Evolutionary conservation across 2,329 filamentous ascomycete genomes (phyloP).

Genomic region (Hypoxylon sp.): DNA sequence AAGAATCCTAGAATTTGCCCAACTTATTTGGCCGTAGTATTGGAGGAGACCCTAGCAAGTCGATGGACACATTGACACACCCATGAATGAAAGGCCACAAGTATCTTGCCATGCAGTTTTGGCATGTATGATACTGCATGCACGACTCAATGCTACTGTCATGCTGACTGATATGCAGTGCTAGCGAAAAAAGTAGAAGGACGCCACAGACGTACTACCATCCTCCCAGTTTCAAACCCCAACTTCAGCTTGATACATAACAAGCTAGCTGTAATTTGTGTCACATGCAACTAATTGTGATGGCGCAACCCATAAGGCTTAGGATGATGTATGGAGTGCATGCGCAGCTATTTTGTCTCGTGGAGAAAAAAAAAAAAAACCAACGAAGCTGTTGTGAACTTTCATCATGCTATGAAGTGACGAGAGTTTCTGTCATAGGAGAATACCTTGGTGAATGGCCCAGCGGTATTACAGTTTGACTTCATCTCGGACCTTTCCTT

Average conservation of each 20-base stretch:
- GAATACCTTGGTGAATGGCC: constrained; percentile 7
- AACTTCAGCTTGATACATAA: constrained; percentile 12
- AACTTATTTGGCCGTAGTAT: constrained; percentile 38
- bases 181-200: constrained; percentile 6
- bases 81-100: constrained; percentile 27
- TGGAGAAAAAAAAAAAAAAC: constrained; percentile 1
- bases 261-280: constrained; percentile 8
- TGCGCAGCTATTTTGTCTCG: constrained; percentile 25
- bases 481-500: constrained; percentile 23
- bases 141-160: constrained; percentile 24
- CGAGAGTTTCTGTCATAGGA: neutral
- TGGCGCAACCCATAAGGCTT: constrained; percentile 32
- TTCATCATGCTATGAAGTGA: neutral
- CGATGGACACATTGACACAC: constrained; percentile 37
- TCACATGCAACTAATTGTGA: constrained; percentile 29
- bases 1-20: constrained; percentile 27
- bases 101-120: constrained; percentile 17
- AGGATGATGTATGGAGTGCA: constrained; percentile 40
- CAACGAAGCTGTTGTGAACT: constrained; percentile 19
- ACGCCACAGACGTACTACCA: constrained; percentile 28
- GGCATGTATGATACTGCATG: constrained; percentile 37
- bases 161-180: constrained; percentile 30
- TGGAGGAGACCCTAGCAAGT: constrained; percentile 38
- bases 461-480: constrained; percentile 10
- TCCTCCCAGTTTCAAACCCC: neutral